These are phyloP conservation scores for Phycomyces nitens DNA, from an alignment of 192 early-diverging fungal species.

Conservation along the genomic window DNA sequence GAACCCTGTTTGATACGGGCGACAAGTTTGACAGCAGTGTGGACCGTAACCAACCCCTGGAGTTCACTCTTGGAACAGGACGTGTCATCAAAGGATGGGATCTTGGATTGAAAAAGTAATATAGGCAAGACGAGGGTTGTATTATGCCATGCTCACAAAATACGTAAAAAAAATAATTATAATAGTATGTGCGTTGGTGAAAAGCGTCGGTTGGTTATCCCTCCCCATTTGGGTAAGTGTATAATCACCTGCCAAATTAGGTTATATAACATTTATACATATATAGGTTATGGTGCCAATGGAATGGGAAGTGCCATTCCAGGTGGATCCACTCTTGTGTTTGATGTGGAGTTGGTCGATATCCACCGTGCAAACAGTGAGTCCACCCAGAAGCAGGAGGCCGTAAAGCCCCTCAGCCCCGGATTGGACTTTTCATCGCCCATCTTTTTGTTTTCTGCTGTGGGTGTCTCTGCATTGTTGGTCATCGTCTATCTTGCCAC, in stretches of 20 bases:
- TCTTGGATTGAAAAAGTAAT: slow-evolving; percentile 55
- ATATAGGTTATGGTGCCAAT: slow-evolving; percentile 71
- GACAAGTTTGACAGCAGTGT: slow-evolving; percentile 70
- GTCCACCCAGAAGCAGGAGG: neutral
- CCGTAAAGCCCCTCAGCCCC: neutral
- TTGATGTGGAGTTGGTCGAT: slow-evolving; percentile 72
- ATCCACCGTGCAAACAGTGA: slow-evolving; percentile 33
- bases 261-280: too few relatives aligned
- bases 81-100: slow-evolving; percentile 86
- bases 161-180: too few relatives aligned
- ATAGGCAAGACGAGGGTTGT: too few relatives aligned
- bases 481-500: neutral
- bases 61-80: slow-evolving; percentile 66
- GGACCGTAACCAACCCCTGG: slow-evolving; percentile 63
- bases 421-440: neutral
- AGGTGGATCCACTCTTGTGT: slow-evolving; percentile 70
- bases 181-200: slow-evolving; percentile 82
- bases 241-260: neutral
- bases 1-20: slow-evolving; percentile 58
- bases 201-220: slow-evolving; percentile 71
- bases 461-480: neutral
- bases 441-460: neutral
- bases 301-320: slow-evolving; percentile 81
- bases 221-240: slow-evolving; percentile 49
- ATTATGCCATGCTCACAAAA: too few relatives aligned